Percentiles rank a stretch among this genome's conserved stretches.
Evolutionary conservation across 2,329 filamentous ascomycete species (phyloP).

Genomic region (Coniella lustricola): DNA sequence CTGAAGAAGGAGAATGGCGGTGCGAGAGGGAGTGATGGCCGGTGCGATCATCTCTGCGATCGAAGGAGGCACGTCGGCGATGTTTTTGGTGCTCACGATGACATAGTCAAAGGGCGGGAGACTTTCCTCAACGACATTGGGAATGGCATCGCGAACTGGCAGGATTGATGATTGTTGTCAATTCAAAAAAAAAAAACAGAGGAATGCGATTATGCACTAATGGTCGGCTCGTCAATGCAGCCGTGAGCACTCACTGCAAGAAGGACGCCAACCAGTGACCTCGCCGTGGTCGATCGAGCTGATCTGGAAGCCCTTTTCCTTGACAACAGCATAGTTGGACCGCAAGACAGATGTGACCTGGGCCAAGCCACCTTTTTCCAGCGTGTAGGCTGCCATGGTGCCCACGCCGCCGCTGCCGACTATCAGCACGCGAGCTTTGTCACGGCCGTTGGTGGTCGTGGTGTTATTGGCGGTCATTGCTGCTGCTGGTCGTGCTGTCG

Average conservation of each 20-base stretch:
- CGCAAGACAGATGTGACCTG: conserved; percentile 47
- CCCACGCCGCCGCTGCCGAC: conserved; percentile 51
- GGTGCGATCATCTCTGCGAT: conserved; percentile 42
- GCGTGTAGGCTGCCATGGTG: conserved; percentile 46
- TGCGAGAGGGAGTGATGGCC: conserved; percentile 42
- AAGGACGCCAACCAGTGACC: conserved; percentile 42
- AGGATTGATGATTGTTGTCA: background rate
- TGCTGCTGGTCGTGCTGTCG: background rate
- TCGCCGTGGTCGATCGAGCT: conserved; percentile 48
- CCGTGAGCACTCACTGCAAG: conserved; percentile 25
- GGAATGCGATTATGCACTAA: too few species aligned
- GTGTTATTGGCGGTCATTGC: conserved; percentile 7
- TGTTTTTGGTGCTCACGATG: conserved; percentile 51
- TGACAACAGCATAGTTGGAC: conserved; percentile 46
- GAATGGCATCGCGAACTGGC: conserved; percentile 40
- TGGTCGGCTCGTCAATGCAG: background rate
- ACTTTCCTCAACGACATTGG: conserved; percentile 31
- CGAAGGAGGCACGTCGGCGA: conserved; percentile 44
- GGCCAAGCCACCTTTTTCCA: conserved; percentile 44
- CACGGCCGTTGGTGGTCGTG: background rate
- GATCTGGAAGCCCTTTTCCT: conserved; percentile 43
- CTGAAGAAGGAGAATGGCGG: conserved; percentile 50
- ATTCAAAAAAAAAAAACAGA: background rate
- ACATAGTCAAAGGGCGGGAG: conserved; percentile 45
- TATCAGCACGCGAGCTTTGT: conserved; percentile 38